phyloP scores from a whole-genome alignment of 345 rosid species.

The Eucalyptus camaldulensis region DNA sequence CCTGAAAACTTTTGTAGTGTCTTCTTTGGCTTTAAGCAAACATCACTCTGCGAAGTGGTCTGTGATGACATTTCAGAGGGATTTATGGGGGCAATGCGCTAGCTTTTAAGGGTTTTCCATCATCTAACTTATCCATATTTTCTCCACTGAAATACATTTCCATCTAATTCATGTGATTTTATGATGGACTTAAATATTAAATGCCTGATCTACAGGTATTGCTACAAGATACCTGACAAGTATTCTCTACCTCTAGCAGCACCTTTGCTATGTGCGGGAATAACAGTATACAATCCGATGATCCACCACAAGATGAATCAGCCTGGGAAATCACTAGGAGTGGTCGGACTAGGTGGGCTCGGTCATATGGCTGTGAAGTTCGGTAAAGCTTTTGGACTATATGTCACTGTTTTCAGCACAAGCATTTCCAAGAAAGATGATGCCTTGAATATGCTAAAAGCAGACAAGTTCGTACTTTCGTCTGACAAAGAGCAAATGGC shows the following conservation, averaged over 20 bases:
- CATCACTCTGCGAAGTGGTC: background rate
- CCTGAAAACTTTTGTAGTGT: background rate
- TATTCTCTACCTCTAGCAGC: slow-evolving; percentile 21
- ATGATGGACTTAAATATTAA: background rate
- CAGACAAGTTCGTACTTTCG: slow-evolving; percentile 17
- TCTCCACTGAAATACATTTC: background rate
- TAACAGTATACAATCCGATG: slow-evolving; percentile 30
- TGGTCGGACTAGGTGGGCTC: slow-evolving; percentile 32
- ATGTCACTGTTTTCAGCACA: slow-evolving; percentile 29
- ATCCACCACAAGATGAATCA: slow-evolving; percentile 25
- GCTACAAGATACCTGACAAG: slow-evolving; percentile 24
- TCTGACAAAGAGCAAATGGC: slow-evolving; percentile 45
- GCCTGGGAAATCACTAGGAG: slow-evolving; percentile 25
- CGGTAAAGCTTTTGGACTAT: slow-evolving; percentile 31
- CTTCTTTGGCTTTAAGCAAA: background rate
- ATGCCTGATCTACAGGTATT: slow-evolving; percentile 8
- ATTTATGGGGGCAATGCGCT: background rate
- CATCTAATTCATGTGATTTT: background rate
- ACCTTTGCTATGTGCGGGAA: slow-evolving; percentile 30
- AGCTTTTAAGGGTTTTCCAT: background rate
- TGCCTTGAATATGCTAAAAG: slow-evolving; percentile 21
- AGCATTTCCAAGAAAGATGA: slow-evolving; percentile 21
- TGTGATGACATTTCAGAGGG: background rate
- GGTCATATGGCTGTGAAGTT: slow-evolving; percentile 42
- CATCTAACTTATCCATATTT: background rate